These are phyloP conservation scores for Mitragyna speciosa DNA, from an alignment of 257 asterid species.

Conservation along the genomic window DNA sequence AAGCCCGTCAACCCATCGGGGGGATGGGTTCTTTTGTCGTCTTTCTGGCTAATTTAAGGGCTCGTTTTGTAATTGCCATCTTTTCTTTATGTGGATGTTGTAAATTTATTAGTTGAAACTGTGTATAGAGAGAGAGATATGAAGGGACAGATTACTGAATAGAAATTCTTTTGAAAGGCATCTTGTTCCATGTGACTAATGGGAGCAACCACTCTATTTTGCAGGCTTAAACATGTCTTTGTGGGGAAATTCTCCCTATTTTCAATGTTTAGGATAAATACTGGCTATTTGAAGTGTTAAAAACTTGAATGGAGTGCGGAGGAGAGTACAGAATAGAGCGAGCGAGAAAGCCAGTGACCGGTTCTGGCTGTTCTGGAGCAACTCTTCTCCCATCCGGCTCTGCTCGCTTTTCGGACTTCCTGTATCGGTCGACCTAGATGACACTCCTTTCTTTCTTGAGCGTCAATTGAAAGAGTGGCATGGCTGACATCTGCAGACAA, in stretches of 20 bases:
- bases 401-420: too few relatives aligned
- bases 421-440: too few relatives aligned
- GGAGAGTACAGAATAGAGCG: too few relatives aligned
- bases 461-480: too few relatives aligned
- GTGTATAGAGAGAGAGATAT: neutral
- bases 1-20: neutral
- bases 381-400: too few relatives aligned
- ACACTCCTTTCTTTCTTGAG: too few relatives aligned
- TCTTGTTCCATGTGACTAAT: neutral
- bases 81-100: neutral
- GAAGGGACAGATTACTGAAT: neutral
- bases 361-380: too few relatives aligned
- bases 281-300: too few relatives aligned
- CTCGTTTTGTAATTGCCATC: neutral
- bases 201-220: neutral
- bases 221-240: neutral
- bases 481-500: too few relatives aligned
- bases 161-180: neutral
- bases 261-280: too few relatives aligned
- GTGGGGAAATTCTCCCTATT: neutral
- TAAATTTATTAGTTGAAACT: neutral
- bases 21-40: neutral
- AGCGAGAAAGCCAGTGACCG: too few relatives aligned
- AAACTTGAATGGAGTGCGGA: too few relatives aligned
- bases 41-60: neutral